These are phyloP conservation scores for Rhodotorula mucilaginosa DNA, from an alignment of 1,284 basidiomycete species.

Conservation along the genomic window DNA sequence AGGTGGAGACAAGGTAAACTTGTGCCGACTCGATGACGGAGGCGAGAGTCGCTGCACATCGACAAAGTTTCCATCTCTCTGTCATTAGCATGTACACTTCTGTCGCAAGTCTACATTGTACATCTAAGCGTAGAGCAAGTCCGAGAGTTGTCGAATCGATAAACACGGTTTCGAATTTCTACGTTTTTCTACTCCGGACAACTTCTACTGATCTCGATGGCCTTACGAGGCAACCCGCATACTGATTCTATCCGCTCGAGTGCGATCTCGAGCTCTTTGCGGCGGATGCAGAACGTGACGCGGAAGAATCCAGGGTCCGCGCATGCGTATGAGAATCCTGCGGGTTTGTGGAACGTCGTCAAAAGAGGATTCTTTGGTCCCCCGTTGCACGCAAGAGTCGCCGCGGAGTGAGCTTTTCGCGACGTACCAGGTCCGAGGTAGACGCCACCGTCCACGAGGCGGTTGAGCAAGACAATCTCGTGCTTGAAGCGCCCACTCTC, in stretches of 20 bases:
- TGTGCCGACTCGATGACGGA: too few relatives aligned
- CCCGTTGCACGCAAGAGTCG: background rate
- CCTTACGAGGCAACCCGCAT: background rate
- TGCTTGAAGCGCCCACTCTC: background rate
- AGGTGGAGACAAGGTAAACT: too few relatives aligned
- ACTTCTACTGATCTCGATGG: background rate
- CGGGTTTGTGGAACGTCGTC: background rate
- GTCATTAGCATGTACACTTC: too few relatives aligned
- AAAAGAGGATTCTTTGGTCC: background rate
- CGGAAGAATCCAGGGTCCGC: slow-evolving; percentile 40
- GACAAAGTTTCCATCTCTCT: too few relatives aligned
- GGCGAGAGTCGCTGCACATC: too few relatives aligned
- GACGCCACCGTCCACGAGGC: slow-evolving; percentile 38
- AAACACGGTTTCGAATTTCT: too few relatives aligned
- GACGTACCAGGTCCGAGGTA: slow-evolving; percentile 39
- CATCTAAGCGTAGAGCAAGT: too few relatives aligned
- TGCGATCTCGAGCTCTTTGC: slow-evolving; percentile 23
- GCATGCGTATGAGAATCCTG: slow-evolving; percentile 40
- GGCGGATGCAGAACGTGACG: slow-evolving; percentile 41
- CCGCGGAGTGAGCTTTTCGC: too few relatives aligned
- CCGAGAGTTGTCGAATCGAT: too few relatives aligned
- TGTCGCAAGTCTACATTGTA: too few relatives aligned
- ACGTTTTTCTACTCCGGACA: background rate
- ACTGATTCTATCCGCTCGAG: slow-evolving; percentile 18
- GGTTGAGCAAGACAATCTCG: slow-evolving; percentile 28